phyloP scores from a whole-genome alignment of 1,284 basidiomycete genomes.

The Ceratobasidium sp. region DNA sequence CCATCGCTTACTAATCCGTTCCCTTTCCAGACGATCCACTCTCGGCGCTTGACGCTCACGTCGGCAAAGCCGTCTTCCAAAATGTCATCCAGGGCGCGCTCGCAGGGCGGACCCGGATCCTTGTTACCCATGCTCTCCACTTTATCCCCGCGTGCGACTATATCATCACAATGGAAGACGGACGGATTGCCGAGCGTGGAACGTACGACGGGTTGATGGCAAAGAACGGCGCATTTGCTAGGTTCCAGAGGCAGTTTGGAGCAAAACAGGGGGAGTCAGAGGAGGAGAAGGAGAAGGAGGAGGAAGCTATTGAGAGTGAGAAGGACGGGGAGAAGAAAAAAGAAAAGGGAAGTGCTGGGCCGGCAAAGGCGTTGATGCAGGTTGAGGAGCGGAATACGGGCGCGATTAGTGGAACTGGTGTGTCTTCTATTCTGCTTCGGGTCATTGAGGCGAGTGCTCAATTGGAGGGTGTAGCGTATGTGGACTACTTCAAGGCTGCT shows the following conservation, averaged over 20 bases:
- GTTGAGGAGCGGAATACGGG: constrained; percentile 59
- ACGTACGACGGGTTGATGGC: constrained; percentile 77
- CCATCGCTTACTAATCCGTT: not conserved
- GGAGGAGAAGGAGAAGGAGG: constrained; percentile 57
- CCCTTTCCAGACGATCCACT: constrained; percentile 80
- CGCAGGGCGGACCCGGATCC: constrained; percentile 58
- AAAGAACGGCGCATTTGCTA: constrained; percentile 70
- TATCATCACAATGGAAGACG: constrained; percentile 77
- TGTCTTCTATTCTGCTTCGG: constrained; percentile 53
- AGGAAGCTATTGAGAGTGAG: constrained; percentile 55
- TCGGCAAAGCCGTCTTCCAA: constrained; percentile 87
- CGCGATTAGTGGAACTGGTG: constrained; percentile 52
- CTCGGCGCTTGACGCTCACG: constrained; percentile 86
- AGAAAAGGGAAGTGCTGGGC: constrained; percentile 35
- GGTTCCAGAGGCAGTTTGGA: constrained; percentile 76
- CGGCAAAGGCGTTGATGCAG: constrained; percentile 59
- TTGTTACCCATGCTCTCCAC: constrained; percentile 87
- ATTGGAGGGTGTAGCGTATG: constrained; percentile 9
- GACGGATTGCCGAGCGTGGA: constrained; percentile 80
- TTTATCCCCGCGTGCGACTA: constrained; percentile 82
- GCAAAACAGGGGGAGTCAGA: constrained; percentile 63
- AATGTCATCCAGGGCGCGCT: constrained; percentile 79
- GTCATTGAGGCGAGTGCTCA: constrained; percentile 46
- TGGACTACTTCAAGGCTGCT: constrained; percentile 37
- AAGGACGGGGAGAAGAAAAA: constrained; percentile 56